Percentiles rank a stretch among this genome's conserved stretches.
Conservation (phyloP, 1,284 basidiomycete species). For the Boletus hoseneyae region DNA sequence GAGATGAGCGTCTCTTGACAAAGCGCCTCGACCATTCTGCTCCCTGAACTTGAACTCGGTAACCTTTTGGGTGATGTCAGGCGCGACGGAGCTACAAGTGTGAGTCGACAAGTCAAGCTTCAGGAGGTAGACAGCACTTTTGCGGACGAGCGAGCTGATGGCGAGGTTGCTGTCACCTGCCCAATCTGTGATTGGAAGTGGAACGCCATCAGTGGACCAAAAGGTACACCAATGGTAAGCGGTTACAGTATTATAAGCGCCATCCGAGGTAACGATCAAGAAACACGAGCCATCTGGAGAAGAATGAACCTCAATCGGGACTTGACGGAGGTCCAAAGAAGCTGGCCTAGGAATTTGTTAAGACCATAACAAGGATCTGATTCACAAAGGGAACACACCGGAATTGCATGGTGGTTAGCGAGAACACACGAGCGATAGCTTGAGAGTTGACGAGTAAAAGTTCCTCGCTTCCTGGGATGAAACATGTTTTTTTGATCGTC, state of each 20-base stretch:
- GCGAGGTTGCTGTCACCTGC: constrained; percentile 25
- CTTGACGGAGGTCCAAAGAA: constrained; percentile 35
- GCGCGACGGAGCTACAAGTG: constrained; percentile 39
- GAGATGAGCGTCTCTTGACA: constrained; percentile 16
- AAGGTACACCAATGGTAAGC: constrained; percentile 57
- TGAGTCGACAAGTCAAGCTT: constrained; percentile 34
- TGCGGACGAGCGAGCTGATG: constrained; percentile 45
- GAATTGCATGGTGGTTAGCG: constrained; percentile 49
- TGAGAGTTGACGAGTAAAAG: constrained; percentile 45
- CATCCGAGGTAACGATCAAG: constrained; percentile 31
- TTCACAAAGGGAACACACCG: constrained; percentile 34
- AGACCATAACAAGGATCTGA: background rate
- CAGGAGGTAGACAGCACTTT: constrained; percentile 42
- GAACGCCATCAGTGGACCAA: constrained; percentile 46
- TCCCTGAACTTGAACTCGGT: constrained; percentile 56
- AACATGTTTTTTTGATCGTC: constrained; percentile 36
- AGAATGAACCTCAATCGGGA: constrained; percentile 38
- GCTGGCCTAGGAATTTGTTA: constrained; percentile 40
- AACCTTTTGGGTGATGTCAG: constrained; percentile 50
- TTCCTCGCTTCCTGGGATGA: constrained; percentile 48
- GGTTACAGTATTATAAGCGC: constrained; percentile 23
- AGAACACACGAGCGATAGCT: constrained; percentile 45
- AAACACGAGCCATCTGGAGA: constrained; percentile 57
- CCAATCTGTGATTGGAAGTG: constrained; percentile 32
- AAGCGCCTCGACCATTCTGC: constrained; percentile 18